A percentile compares a stretch with the other conserved stretches of the same genome.
phyloP scores from a whole-genome alignment of 257 asterid species.

The Rehmannia glutinosa region DNA sequence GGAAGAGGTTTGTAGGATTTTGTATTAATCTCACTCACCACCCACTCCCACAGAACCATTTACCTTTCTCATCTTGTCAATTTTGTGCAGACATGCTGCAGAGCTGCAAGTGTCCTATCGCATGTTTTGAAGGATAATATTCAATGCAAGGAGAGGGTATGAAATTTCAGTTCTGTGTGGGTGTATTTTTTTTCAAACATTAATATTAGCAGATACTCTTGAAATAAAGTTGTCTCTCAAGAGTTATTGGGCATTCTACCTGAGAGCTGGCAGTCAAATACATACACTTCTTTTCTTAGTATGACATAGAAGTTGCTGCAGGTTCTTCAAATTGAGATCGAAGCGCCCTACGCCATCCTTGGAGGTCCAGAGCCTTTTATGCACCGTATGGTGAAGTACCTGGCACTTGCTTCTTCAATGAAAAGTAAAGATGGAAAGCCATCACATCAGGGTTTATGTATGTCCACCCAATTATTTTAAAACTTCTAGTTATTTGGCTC shows the following conservation, averaged over 20 bases:
- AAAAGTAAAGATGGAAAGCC: conserved; percentile 57
- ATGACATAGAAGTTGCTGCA: conserved; percentile 35
- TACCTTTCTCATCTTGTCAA: neutral
- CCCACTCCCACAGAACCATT: neutral
- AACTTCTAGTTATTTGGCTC: conserved; percentile 75
- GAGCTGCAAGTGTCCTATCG: conserved; percentile 79
- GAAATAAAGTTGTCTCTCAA: too few species aligned
- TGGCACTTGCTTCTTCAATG: conserved; percentile 78
- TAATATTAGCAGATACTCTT: too few species aligned
- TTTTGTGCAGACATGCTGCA: conserved; percentile 60
- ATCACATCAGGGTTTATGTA: conserved; percentile 33
- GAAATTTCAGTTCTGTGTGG: neutral
- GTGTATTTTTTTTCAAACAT: too few species aligned
- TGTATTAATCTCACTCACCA: too few species aligned
- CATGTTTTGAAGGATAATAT: conserved; percentile 59
- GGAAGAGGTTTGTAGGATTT: too few species aligned
- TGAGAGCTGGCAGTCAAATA: too few species aligned
- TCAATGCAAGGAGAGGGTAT: conserved; percentile 76
- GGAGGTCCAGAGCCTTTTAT: conserved; percentile 83
- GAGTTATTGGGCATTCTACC: too few species aligned
- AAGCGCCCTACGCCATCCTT: conserved; percentile 59
- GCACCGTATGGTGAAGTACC: conserved; percentile 87
- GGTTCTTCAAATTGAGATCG: conserved; percentile 77
- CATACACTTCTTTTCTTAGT: neutral
- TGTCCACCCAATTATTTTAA: conserved; percentile 69